Evolutionary conservation across 163 green algal species (phyloP), one percentile per base, ranked within the genome.

Genomic region (Prototheca stagnorum): DNA sequence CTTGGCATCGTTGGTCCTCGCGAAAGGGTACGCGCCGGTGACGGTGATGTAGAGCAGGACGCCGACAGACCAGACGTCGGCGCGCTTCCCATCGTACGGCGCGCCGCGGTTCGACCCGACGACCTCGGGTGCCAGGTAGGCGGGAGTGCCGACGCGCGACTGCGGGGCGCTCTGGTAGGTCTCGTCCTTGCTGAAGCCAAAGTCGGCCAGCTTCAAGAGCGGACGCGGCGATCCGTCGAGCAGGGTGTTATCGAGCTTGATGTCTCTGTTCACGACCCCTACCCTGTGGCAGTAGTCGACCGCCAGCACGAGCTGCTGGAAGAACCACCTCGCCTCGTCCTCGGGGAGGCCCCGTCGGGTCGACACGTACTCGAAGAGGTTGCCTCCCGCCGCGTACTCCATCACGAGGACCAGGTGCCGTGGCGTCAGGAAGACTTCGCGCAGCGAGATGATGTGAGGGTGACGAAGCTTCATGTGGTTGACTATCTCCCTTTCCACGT

Each of bases 101-200:
- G 26, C 19, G 33, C 46, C 46, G 4, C 25, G 27, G 27, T 52
- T 20, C n/a, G 8, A 45, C 1, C 44, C 23, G 11, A 74, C 61
- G 15, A 79, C 77, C 54, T 93, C 80, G 3, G 82, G 82, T 2
- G 82, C 79, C 47, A 92, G 81, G 70, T 88, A 88, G 35, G 74
- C 75, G 8, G 80, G 72, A 3, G 81, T 92, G 57, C 81, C 81
- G 14, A 86, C 77, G 31, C 46, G 40, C 3, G 37, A 63, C 22
- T 54, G 31, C 19, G 57, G 47, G 21, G 49, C 53, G 28, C 44
- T 60, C 22, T 68, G 61, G 17, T 47, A 33, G 28, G 57, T 49
- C 25, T 61, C 50, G 34, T 78, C 65, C 41, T 78, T 78, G 43
- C 42, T 57, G 47, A 58, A 53, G 29, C 59, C 55, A 57, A 62